These are phyloP conservation scores for Carex parvula DNA, from an alignment of 176 grass and related monocot genomes.

Conservation along the genomic window DNA sequence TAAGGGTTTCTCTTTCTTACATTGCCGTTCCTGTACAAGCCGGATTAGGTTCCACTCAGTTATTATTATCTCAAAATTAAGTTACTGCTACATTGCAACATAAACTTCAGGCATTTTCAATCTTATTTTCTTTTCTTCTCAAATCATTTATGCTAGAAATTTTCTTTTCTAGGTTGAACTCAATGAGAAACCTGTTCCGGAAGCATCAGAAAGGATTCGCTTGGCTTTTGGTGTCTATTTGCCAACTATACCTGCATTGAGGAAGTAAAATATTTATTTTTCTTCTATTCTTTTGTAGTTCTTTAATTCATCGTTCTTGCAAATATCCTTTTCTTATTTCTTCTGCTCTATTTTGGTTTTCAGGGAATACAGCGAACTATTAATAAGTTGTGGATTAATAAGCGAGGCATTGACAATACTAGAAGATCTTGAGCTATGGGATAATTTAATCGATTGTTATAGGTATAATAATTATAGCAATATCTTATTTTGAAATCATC, in stretches of 20 bases:
- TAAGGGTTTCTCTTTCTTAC: conserved; percentile 33
- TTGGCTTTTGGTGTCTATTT: conserved; percentile 67
- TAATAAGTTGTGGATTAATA: conserved; percentile 88
- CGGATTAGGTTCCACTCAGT: background rate
- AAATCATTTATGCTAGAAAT: background rate
- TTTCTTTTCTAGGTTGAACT: conserved; percentile 54
- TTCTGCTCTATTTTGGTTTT: conserved; percentile 22
- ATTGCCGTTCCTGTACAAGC: conserved; percentile 11
- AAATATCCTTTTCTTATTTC: conserved; percentile 2
- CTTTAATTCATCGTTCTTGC: background rate
- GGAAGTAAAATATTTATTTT: conserved; percentile 47
- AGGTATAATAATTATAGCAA: conserved; percentile 38
- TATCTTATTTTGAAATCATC: conserved; percentile 15
- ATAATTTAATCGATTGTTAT: conserved; percentile 96
- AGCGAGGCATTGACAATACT: conserved; percentile 80
- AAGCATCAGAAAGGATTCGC: conserved; percentile 48
- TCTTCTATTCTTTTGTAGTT: background rate
- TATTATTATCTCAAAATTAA: background rate
- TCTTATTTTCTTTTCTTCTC: background rate
- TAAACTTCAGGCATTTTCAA: conserved; percentile 6
- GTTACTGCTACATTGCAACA: background rate
- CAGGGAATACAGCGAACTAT: conserved; percentile 87
- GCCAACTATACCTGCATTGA: conserved; percentile 71
- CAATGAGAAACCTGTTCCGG: conserved; percentile 42
- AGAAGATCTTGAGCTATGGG: conserved; percentile 96